Percentiles rank a stretch among this genome's conserved stretches.
These are phyloP conservation scores for Gentiana macrophylla DNA, from an alignment of 257 asterid genomes.

Conservation along the genomic window DNA sequence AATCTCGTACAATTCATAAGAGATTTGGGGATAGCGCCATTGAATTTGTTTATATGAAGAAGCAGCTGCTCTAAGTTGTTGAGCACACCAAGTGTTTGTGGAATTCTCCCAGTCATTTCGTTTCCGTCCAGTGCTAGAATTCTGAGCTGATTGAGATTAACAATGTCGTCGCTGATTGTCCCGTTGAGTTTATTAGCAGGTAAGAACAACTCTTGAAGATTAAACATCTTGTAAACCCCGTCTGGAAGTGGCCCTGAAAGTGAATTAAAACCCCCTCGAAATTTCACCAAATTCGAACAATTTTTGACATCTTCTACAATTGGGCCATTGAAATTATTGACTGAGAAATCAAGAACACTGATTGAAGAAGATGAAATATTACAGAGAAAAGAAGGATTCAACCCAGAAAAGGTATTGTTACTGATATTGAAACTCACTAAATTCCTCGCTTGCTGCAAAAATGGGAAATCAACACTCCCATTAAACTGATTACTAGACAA, in stretches of 20 bases:
- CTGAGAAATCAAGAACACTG: slow-evolving; percentile 50
- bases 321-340: slow-evolving; percentile 52
- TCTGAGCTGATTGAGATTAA: slow-evolving; percentile 47
- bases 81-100: slow-evolving; percentile 57
- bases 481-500: too few species aligned
- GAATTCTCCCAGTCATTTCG: slow-evolving; percentile 48
- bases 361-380: too few species aligned
- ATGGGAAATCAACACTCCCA: too few species aligned
- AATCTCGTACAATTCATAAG: slow-evolving; percentile 61
- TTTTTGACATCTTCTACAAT: slow-evolving; percentile 40
- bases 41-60: slow-evolving; percentile 66
- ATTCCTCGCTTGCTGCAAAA: too few species aligned
- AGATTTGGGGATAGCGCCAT: slow-evolving; percentile 65
- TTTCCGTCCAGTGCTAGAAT: slow-evolving; percentile 54
- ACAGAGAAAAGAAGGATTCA: too few species aligned
- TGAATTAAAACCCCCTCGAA: slow-evolving; percentile 65
- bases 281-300: slow-evolving; percentile 36
- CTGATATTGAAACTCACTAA: too few species aligned
- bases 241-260: slow-evolving; percentile 54
- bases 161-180: slow-evolving; percentile 29
- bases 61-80: slow-evolving; percentile 47
- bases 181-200: slow-evolving; percentile 71
- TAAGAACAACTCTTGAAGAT: slow-evolving; percentile 50
- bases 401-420: too few species aligned
- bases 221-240: slow-evolving; percentile 36